Conservation (phyloP, 2,329 filamentous ascomycete species). For the Phyllosticta capitalensis region DNA sequence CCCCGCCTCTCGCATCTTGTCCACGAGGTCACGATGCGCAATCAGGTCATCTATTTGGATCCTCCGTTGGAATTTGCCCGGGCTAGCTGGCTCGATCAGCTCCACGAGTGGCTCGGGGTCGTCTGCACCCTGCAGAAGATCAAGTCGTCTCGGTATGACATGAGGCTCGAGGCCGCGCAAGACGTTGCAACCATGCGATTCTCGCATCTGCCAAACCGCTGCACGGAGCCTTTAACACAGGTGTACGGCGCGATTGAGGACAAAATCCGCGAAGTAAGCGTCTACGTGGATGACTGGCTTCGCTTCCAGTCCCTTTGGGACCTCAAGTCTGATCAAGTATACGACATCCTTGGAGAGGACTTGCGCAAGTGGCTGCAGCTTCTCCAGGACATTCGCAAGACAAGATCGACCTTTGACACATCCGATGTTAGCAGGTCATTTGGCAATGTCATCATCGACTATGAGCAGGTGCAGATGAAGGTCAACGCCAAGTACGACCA, state of each 20-base stretch:
- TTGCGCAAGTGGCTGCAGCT: conserved; percentile 88
- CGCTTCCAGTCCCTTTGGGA: conserved; percentile 99
- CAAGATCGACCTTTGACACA: conserved; percentile 91
- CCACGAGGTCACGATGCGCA: conserved; percentile 94
- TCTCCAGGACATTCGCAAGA: conserved; percentile 94
- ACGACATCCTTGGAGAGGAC: conserved; percentile 83
- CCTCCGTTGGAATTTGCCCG: conserved; percentile 86
- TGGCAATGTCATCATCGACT: conserved; percentile 90
- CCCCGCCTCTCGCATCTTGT: conserved; percentile 65
- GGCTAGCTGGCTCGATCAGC: conserved; percentile 84
- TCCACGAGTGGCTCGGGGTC: conserved; percentile 88
- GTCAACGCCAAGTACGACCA: conserved; percentile 99
- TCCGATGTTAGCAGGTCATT: conserved; percentile 89
- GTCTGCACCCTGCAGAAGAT: conserved; percentile 90
- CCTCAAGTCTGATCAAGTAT: conserved; percentile 89
- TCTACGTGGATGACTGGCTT: conserved; percentile 94
- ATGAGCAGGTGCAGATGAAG: conserved; percentile 96
- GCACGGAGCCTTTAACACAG: conserved; percentile 65
- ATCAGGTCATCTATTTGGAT: conserved; percentile 93
- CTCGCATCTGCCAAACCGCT: conserved; percentile 73
- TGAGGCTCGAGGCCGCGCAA: conserved; percentile 57
- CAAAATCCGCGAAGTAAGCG: conserved; percentile 68
- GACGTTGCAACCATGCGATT: conserved; percentile 61
- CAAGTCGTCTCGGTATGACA: conserved; percentile 90
- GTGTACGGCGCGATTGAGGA: conserved; percentile 79